Evolutionary conservation across 305 asterid genomes (phyloP), one percentile per base, ranked within the genome.

Genomic region (Solanum hybrid): DNA sequence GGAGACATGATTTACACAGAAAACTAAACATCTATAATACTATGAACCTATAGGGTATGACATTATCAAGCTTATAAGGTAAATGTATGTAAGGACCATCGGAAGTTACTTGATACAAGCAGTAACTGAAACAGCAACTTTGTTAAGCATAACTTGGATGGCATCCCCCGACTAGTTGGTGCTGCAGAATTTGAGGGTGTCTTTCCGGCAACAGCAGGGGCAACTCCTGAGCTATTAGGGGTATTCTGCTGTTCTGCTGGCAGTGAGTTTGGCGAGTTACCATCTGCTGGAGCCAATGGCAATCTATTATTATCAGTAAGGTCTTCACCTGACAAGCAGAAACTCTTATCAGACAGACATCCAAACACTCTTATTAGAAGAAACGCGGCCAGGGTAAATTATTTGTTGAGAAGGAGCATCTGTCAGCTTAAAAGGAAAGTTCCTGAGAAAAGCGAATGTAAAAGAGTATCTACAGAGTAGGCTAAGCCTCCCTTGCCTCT

Each of bases 191-290:
- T 93, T 73, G 94, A 93, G 39, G 95, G 94, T 13, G 95, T 94
- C 88, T 92, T 94, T 89, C 95, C 96, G 22, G 96, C 95, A 89
- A 93, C 89, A 89, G 97, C 98, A 74, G 98, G 98, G 78, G 96
- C 87, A 89, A 94, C 94, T 89, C 95, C 97, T 69, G 89, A 95
- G 73, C 93, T 90, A 36, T 91, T 94, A 28, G 97, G 93, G 10
- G 92, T 86, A 79, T 93, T 94, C 89, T 95, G 98, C 92, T 95
- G 97, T 90, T 92, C 94, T 89, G 97, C 90, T 34, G 98, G 98
- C 92, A 95, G 91, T 86, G 97, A 89, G 86, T 92, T 94, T 34
- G 97, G 91, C 39, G 96, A 94, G 93, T 91, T 94, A 90, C 93
- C 92, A 85, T 87, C 92, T 40, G 93, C 89, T 90, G 96, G 93